Conservation (phyloP, 345 rosid species). For the Aquilaria malaccensis region DNA sequence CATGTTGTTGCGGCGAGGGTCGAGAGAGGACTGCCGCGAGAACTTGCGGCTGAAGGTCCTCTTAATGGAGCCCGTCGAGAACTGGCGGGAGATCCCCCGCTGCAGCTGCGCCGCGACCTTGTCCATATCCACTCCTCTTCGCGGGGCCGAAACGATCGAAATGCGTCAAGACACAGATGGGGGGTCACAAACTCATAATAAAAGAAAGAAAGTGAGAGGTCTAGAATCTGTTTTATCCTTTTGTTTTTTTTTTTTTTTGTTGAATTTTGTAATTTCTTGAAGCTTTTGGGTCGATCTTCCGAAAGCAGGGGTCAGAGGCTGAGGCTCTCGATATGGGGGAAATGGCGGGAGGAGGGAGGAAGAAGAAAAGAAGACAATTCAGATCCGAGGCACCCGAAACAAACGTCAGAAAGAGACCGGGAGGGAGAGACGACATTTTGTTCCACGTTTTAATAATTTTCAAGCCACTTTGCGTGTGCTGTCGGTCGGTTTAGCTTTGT, state of each 20-base stretch:
- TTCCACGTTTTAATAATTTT: not conserved
- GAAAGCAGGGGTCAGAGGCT: slow-evolving; percentile 5
- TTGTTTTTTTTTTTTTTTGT: too few species aligned
- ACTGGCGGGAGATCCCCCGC: slow-evolving; percentile 64
- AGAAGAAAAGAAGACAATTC: slow-evolving; percentile 10
- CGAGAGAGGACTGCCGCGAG: slow-evolving; percentile 50
- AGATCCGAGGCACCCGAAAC: not conserved
- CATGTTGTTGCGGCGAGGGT: slow-evolving; percentile 43
- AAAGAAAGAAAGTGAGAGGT: not conserved
- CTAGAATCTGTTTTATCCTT: too few species aligned
- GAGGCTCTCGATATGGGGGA: slow-evolving; percentile 4
- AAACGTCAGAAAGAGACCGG: not conserved
- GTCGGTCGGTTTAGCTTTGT: too few species aligned
- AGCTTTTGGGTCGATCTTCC: not conserved
- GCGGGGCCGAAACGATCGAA: not conserved
- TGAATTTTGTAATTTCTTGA: too few species aligned
- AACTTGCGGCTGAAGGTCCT: slow-evolving; percentile 41
- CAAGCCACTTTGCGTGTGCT: too few species aligned
- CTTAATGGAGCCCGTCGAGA: slow-evolving; percentile 49
- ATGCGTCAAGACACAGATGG: not conserved
- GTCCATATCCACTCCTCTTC: slow-evolving; percentile 26
- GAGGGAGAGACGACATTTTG: not conserved
- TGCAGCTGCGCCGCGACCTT: slow-evolving; percentile 39
- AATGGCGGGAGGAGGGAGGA: not conserved
- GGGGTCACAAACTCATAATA: not conserved